Evolutionary conservation across 2,329 filamentous ascomycete genomes (phyloP), one percentile per base, ranked within the genome.

Genomic region (Aureobasidium sp.): DNA sequence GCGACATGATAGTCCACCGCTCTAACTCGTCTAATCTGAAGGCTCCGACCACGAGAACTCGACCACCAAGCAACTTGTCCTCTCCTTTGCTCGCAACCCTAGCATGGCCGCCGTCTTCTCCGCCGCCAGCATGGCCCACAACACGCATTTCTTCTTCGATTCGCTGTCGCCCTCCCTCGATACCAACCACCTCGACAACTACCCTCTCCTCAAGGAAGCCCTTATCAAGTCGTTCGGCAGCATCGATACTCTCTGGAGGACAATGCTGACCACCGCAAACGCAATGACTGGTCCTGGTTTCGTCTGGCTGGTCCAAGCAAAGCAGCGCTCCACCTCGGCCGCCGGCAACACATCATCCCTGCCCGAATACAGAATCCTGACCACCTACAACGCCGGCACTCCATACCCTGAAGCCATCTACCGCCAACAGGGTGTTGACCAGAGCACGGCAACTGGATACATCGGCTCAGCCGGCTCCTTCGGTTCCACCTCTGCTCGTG

Each of bases 231-330:
- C 85, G 69, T 97, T 96, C 79, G 88, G 88, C 71, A 91, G 87
- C 69, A 79, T 95, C 68, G 88, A 95, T 66, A 92, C 89, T 33
- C 85, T 99, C 63, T 86, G 86, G 72, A 81, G 82, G 68, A 89
- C 94, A 73, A 86, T 99, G 75, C 76, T 94, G 70, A 79, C 86
- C 66, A 95, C 88, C 44, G 93, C 93, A 63, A 81, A 85, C 67
- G 83, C 86, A 77, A 97, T 97, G 91, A 97, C 99, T 78, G 94
- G 93, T 60, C 92, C 93, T 0, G 94, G 94, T 66, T 97, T 95
- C 77, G 89, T 97, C 72, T 99, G 94, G 94, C 86, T 99, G 64
- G 89, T 97, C 69, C 48, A 53, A 22, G 47, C 58, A 33, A 58
- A 35, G 19, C 45, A 48, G 14, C 48, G 42, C 37, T 24, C 49